Evolutionary conservation across 2,329 filamentous ascomycete species (phyloP).

Genomic region (Colletotrichum abscissum): DNA sequence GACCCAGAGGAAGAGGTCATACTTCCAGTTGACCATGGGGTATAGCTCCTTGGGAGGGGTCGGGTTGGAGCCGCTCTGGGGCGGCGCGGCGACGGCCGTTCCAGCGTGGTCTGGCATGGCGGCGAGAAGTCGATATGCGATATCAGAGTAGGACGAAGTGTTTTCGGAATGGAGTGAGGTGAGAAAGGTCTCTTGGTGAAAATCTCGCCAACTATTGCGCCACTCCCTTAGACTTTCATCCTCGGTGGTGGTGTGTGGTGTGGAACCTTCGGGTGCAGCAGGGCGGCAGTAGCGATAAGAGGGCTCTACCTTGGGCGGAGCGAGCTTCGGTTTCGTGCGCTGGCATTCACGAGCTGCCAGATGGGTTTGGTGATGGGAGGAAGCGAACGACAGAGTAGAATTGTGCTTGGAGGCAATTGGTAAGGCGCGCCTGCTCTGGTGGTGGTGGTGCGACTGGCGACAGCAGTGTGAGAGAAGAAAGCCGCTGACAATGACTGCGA

Average conservation of each 20-base stretch:
- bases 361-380: background rate
- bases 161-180: background rate
- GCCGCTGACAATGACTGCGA: background rate
- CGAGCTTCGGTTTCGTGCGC: background rate
- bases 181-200: background rate
- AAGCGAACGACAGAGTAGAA: conserved; percentile 1
- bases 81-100: conserved; percentile 35
- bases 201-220: conserved; percentile 26
- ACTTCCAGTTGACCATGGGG: conserved; percentile 79
- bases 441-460: conserved; percentile 11
- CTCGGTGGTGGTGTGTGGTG: conserved; percentile 25
- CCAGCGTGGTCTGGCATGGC: conserved; percentile 32
- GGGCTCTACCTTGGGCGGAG: background rate
- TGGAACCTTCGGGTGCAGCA: conserved; percentile 21
- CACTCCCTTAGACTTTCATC: conserved; percentile 33
- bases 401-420: background rate
- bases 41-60: conserved; percentile 65
- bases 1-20: conserved; percentile 81
- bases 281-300: conserved; percentile 3
- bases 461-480: conserved; percentile 14
- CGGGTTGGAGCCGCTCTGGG: conserved; percentile 41
- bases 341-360: background rate
- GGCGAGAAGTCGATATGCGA: background rate
- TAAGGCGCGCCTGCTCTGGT: background rate
- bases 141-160: background rate